phyloP scores from a whole-genome alignment of 441 rosid genomes.

The Eutrema salsugineum region DNA sequence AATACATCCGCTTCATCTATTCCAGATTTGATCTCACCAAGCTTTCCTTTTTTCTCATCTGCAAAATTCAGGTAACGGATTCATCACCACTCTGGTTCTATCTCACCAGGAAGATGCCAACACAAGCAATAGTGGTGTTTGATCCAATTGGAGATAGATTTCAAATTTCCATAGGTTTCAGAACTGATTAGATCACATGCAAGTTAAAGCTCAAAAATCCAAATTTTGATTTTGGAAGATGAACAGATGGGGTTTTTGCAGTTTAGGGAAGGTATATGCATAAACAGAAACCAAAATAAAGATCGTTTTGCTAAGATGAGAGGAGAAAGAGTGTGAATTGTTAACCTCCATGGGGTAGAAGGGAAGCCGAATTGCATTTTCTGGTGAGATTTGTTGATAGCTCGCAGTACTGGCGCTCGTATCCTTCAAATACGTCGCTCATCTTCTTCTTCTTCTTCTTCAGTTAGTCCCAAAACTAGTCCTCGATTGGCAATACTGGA shows the following conservation, averaged over 20 bases:
- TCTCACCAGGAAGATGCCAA: background rate
- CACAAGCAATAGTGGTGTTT: background rate
- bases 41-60: constrained; percentile 52
- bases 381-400: constrained; percentile 57
- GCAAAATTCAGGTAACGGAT: background rate
- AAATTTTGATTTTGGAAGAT: background rate
- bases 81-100: background rate
- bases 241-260: background rate
- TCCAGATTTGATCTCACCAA: constrained; percentile 60
- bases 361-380: constrained; percentile 55
- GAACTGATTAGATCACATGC: background rate
- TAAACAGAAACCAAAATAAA: background rate
- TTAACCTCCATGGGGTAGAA: constrained; percentile 63
- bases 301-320: background rate
- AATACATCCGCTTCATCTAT: constrained; percentile 75
- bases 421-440: constrained; percentile 67
- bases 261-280: background rate
- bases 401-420: constrained; percentile 70
- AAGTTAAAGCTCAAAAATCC: background rate
- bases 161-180: background rate
- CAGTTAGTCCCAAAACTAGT: background rate
- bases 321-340: background rate
- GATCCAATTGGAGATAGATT: background rate
- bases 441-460: constrained; percentile 25
- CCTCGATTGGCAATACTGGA: background rate